Conservation (phyloP, 2,329 filamentous ascomycete genomes). For the Aspergillus sp. region DNA sequence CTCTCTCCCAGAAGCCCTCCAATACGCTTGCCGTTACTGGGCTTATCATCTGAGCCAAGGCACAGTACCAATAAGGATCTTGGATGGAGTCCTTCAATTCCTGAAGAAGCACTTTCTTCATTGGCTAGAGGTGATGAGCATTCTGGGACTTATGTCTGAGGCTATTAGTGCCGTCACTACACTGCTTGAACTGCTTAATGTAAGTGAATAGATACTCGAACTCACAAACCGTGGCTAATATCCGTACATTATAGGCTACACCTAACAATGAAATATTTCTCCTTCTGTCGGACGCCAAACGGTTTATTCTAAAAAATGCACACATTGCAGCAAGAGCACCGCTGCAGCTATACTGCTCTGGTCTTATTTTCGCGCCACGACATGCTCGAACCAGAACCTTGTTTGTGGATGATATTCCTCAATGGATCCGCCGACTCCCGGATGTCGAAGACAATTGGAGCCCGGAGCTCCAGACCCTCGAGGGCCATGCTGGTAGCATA, state of each 20-base stretch:
- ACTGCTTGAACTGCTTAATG: neutral
- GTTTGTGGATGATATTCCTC: too few species aligned
- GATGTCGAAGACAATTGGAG: too few species aligned
- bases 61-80: neutral
- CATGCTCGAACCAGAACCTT: too few species aligned
- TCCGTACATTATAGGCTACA: neutral
- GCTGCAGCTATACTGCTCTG: conserved; percentile 14
- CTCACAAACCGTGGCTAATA: neutral
- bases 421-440: too few species aligned
- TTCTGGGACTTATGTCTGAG: neutral
- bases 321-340: conserved; percentile 10
- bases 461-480: too few species aligned
- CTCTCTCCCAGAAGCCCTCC: neutral
- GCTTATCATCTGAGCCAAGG: neutral
- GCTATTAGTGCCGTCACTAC: neutral
- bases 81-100: neutral
- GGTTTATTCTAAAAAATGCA: conserved; percentile 11
- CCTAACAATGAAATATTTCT: neutral
- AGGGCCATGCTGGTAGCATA: neutral
- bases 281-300: conserved; percentile 7
- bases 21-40: conserved; percentile 5
- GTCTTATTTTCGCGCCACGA: conserved; percentile 13
- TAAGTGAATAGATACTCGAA: neutral
- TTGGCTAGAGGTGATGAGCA: neutral
- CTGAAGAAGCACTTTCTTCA: conserved; percentile 7